Evolutionary conservation across 2,329 filamentous ascomycete species (phyloP), one percentile per base, ranked within the genome.

Genomic region (Pyrenochaeta sp.): DNA sequence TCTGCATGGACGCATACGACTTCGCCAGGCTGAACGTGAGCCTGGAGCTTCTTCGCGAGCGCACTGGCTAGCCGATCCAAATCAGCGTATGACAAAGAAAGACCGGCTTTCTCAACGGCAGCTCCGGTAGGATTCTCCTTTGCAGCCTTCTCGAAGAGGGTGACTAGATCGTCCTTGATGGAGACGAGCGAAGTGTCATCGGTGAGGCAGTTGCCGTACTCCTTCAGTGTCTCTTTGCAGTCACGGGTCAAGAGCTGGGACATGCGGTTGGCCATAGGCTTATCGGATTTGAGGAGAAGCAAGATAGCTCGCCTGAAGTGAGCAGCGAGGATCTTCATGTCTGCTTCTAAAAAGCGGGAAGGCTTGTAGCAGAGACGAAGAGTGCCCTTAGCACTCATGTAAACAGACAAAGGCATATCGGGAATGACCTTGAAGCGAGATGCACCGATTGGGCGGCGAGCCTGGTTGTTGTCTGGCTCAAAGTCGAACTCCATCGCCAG

Each of bases 1-100:
- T 74, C 71, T 3, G 68, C 60, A 35, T 68, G 51, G 3, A 74
- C 60, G 28, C 58, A 60, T 0, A 74, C 67, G 9, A 68, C 36
- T 3, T 35, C 41, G 17, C 20, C 41, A 11, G 32, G 18, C 11
- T 30, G 27, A 18, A 43, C 27, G 9, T 38, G 20, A 14, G 11
- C 35, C 29, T 29, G 24, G 18, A 38, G 24, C 24, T 38, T 38
- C n/a, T 18, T 38, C 4, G 35, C 35, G 9, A 38, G 35, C n/a
- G 35, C 24, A 13, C 20, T 26, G 13, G 38, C 38, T 6, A 34
- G 20, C 6, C 31, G 29, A n/a, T 49, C 41, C 5, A 49, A 21
- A 7, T 41, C 41, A 11, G 22, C 35, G 17, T 49, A 49, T 11
- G 41, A 31, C 30, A 49, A 13, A 15, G 23, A 21, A 7, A 35